Evolutionary conservation across 352 stramenopile species (phyloP).

Genomic region (Poterioochromonas sp.): DNA sequence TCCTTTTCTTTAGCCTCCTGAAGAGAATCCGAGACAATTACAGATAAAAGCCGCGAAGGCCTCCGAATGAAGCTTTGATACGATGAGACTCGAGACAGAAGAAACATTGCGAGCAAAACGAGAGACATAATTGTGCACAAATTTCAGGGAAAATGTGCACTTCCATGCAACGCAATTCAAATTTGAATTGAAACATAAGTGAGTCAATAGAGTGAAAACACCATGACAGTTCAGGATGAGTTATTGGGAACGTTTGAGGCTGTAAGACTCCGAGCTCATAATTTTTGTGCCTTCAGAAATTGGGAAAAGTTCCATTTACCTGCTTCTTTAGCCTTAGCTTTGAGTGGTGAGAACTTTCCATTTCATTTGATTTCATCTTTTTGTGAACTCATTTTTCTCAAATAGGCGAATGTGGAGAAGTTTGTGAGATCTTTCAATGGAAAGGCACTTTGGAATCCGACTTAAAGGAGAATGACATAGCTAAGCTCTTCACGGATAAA

Average conservation of each 20-base stretch:
- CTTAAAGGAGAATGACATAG: neutral
- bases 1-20: too few relatives aligned
- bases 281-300: neutral
- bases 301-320: conserved; percentile 26
- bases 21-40: too few relatives aligned
- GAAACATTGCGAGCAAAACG: too few relatives aligned
- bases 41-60: too few relatives aligned
- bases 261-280: neutral
- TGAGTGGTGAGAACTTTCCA: neutral
- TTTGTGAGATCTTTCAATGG: conserved; percentile 28
- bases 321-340: neutral
- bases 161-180: too few relatives aligned
- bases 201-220: too few relatives aligned
- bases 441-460: neutral
- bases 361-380: neutral
- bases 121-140: too few relatives aligned
- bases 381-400: neutral
- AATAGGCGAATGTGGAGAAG: conserved; percentile 18
- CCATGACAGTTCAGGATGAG: too few relatives aligned
- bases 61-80: too few relatives aligned
- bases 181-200: too few relatives aligned
- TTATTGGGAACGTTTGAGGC: neutral
- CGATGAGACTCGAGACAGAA: too few relatives aligned
- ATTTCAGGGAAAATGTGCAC: too few relatives aligned
- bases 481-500: neutral